Conservation (phyloP, 345 rosid genomes). For the Lepidium aucheri region DNA sequence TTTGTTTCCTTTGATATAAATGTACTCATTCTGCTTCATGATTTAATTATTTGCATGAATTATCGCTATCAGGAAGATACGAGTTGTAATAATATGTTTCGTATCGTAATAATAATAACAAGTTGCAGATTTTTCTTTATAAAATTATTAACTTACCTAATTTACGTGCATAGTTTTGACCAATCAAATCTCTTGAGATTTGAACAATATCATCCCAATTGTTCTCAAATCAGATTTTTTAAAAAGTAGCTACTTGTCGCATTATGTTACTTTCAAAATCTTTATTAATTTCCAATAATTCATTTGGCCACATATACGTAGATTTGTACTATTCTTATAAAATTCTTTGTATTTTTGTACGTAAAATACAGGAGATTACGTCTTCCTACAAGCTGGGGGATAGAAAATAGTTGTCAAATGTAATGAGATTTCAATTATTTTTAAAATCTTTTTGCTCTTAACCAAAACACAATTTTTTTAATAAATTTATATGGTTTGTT, state of each 20-base stretch:
- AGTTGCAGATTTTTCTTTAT: not conserved
- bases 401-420: not conserved
- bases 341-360: not conserved
- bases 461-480: not conserved
- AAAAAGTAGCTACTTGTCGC: slow-evolving; percentile 21
- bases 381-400: slow-evolving; percentile 26
- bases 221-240: slow-evolving; percentile 14
- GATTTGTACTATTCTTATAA: not conserved
- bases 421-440: not conserved
- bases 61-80: slow-evolving; percentile 10
- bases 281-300: not conserved
- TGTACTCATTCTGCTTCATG: not conserved
- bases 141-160: not conserved
- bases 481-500: not conserved
- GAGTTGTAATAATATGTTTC: not conserved
- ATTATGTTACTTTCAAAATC: not conserved
- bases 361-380: not conserved
- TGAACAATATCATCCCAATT: not conserved
- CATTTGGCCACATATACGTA: not conserved
- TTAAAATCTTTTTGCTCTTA: not conserved
- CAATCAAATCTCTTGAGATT: slow-evolving; percentile 20
- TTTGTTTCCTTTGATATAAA: not conserved
- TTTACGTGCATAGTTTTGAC: slow-evolving; percentile 26
- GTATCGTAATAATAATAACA: no score
- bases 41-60: slow-evolving; percentile 16